Evolutionary conservation across 495 filamentous ascomycete species (phyloP), one percentile per base, ranked within the genome.

Genomic region (Xylaria grammica): DNA sequence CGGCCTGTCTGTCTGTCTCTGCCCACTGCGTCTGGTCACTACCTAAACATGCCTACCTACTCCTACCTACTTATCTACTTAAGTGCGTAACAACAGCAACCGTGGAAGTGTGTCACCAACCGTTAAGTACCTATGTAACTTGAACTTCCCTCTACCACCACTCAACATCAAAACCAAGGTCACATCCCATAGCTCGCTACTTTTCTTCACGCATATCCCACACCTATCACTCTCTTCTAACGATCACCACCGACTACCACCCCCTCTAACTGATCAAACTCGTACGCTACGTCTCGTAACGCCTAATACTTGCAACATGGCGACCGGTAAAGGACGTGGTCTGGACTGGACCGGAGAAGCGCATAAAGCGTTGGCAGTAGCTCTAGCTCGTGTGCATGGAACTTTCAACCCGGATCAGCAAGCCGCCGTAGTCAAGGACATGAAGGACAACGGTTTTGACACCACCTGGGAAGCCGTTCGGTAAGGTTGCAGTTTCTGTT

Each of bases 401-500:
- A 48, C 30, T 2, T 8, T 50, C 20, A 50, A 19, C n/a, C 38
- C 29, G 3, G 65, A 72, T 20, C 44, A 68, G 26, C 69, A 75
- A 67, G 63, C 69, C 5, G 19, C 48, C 17, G 63, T 79, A 32
- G 32, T 72, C 7, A 66, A 40, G 6, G 62, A 57, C 20, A 72
- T 81, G 75, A 45, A 59, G 4, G 51, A 58, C 0, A 57, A 60
- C n/a, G 74, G 72, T 2, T 69, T 66, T 7, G 29, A 40, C 8
- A 75, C 72, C 19, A 70, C 74, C 0, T 72, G 71, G 66, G 75
- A 79, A 45, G 74, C 57, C 8, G 71, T 78, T 42, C 69, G 77
- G 78, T 78, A 74, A 40, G 73, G 73, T 44, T 32, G 15, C 34
- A 19, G 8, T 65, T 62, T 54, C 13, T 60, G 1, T 62, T 52